Evolutionary conservation across 306 rosid species (phyloP).

Genomic region (Rosa rugosa): DNA sequence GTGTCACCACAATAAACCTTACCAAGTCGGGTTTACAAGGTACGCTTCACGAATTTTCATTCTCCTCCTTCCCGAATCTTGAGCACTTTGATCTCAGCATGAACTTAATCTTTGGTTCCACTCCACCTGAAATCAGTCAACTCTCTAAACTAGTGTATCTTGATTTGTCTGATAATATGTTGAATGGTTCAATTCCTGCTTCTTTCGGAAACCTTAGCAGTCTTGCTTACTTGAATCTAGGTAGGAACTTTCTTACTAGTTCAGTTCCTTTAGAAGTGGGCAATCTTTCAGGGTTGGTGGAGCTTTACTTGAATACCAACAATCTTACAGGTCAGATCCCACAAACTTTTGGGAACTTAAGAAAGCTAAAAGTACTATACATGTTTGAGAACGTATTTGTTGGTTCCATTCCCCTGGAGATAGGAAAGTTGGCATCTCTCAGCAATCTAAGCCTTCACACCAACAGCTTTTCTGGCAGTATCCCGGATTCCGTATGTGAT

Average conservation of each 20-base stretch:
- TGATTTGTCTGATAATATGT: slow-evolving; percentile 29
- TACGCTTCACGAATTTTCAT: slow-evolving; percentile 31
- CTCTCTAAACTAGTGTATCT: slow-evolving; percentile 31
- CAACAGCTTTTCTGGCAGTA: slow-evolving; percentile 26
- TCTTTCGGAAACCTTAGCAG: slow-evolving; percentile 5
- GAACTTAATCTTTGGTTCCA: slow-evolving; percentile 28
- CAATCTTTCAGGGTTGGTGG: slow-evolving; percentile 15
- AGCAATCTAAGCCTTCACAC: not conserved
- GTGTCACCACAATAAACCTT: slow-evolving; percentile 28
- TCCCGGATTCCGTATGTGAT: slow-evolving; percentile 22
- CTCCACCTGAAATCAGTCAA: slow-evolving; percentile 29
- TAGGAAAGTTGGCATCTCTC: slow-evolving; percentile 20
- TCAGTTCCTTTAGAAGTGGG: slow-evolving; percentile 26
- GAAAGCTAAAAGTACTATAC: slow-evolving; percentile 12
- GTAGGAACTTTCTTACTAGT: slow-evolving; percentile 2
- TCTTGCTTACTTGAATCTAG: slow-evolving; percentile 11
- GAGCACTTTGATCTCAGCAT: slow-evolving; percentile 28
- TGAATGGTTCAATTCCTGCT: slow-evolving; percentile 18
- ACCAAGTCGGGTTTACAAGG: slow-evolving; percentile 27
- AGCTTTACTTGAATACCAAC: slow-evolving; percentile 24
- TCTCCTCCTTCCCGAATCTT: slow-evolving; percentile 32
- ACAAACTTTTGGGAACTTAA: slow-evolving; percentile 18
- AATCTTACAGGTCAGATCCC: slow-evolving; percentile 26
- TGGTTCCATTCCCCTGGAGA: slow-evolving; percentile 23
- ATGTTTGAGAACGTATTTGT: slow-evolving; percentile 17